These are phyloP conservation scores for Teratosphaeria viscida DNA, from an alignment of 2,329 filamentous ascomycete genomes.

Conservation along the genomic window DNA sequence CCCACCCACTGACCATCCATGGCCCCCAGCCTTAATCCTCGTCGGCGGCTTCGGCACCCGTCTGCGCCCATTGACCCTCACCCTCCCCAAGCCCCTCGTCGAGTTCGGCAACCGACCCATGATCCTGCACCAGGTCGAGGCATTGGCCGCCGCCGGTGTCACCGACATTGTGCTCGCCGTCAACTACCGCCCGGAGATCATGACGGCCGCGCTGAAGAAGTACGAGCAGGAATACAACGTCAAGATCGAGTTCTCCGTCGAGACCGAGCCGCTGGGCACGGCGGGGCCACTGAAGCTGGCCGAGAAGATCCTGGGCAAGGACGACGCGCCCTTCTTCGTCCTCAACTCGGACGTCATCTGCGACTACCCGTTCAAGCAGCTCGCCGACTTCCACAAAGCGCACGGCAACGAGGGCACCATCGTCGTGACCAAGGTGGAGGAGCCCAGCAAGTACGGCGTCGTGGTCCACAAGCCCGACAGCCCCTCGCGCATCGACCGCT, in stretches of 20 bases:
- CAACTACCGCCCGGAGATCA: slow-evolving; percentile 97
- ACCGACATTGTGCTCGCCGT: slow-evolving; percentile 96
- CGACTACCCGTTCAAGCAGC: slow-evolving; percentile 87
- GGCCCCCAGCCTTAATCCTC: slow-evolving; percentile 77
- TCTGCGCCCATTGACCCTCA: slow-evolving; percentile 91
- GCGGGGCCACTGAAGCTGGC: slow-evolving; percentile 92
- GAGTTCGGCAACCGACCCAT: slow-evolving; percentile 99
- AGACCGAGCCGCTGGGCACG: slow-evolving; percentile 88
- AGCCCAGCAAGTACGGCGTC: slow-evolving; percentile 97
- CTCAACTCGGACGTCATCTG: slow-evolving; percentile 98
- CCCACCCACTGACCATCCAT: slow-evolving; percentile 10
- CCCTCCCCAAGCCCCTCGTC: slow-evolving; percentile 91
- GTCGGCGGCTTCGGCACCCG: slow-evolving; percentile 98
- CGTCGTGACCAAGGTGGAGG: slow-evolving; percentile 96
- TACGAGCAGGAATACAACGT: slow-evolving; percentile 89
- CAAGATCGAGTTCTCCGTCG: slow-evolving; percentile 94
- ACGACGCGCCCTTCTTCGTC: slow-evolving; percentile 92
- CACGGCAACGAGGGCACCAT: slow-evolving; percentile 97
- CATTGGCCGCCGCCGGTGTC: slow-evolving; percentile 82
- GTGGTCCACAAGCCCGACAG: slow-evolving; percentile 94
- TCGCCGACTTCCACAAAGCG: slow-evolving; percentile 81
- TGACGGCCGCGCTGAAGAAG: slow-evolving; percentile 90
- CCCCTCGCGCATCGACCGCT: slow-evolving; percentile 86
- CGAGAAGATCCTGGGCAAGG: slow-evolving; percentile 83
- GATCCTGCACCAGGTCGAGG: slow-evolving; percentile 97